Conservation (phyloP, 768 basidiomycete species). For the Lactifluus pinguis region DNA sequence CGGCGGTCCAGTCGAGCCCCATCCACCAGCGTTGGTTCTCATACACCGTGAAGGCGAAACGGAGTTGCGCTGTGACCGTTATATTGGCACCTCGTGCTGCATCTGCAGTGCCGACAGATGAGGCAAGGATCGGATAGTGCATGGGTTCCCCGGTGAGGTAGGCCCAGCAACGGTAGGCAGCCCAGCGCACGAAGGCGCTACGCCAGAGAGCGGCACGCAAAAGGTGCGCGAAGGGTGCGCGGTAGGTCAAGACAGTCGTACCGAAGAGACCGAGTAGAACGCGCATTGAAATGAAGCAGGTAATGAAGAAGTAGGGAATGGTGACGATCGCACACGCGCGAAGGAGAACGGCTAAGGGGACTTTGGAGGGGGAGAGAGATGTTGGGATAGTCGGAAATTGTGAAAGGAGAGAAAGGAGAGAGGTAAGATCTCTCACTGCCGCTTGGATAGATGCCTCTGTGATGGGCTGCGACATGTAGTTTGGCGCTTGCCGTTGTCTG, state of each 20-base stretch:
- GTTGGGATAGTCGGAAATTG: conserved; percentile 26
- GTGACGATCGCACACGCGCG: conserved; percentile 51
- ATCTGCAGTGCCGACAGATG: conserved; percentile 26
- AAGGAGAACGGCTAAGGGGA: conserved; percentile 33
- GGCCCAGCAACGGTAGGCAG: conserved; percentile 42
- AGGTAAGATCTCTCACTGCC: conserved; percentile 55
- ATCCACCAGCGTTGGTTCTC: conserved; percentile 99
- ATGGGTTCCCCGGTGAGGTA: conserved; percentile 47
- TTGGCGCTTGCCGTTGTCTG: conserved; percentile 21
- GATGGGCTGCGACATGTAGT: conserved; percentile 26
- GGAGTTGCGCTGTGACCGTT: conserved; percentile 26
- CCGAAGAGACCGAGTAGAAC: conserved; percentile 53
- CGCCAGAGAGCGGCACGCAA: conserved; percentile 49
- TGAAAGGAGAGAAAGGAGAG: conserved; percentile 53
- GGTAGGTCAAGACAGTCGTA: conserved; percentile 48
- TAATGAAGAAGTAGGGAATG: conserved; percentile 57
- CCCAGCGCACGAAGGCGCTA: conserved; percentile 62
- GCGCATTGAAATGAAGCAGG: conserved; percentile 51
- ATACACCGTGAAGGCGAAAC: conserved; percentile 83
- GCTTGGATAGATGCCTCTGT: conserved; percentile 48
- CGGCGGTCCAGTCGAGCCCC: conserved; percentile 93
- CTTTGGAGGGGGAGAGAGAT: conserved; percentile 24
- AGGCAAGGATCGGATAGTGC: conserved; percentile 28
- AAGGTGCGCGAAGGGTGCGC: conserved; percentile 57
- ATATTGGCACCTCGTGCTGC: neutral